Evolutionary conservation across 2,329 filamentous ascomycete species (phyloP).

Genomic region (Hymenotorrendiella dingleyae): DNA sequence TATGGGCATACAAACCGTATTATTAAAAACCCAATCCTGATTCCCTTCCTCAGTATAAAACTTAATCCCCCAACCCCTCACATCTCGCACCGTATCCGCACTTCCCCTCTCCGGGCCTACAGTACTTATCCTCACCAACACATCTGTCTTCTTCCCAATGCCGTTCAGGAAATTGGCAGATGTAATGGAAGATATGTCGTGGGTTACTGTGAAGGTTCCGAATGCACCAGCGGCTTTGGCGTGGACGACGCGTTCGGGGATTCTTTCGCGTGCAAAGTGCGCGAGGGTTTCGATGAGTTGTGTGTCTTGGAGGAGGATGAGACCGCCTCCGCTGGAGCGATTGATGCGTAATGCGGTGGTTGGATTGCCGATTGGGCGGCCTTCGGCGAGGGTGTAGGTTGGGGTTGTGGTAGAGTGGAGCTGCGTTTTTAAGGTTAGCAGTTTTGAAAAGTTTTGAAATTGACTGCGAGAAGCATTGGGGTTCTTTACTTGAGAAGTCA

Average conservation of each 20-base stretch:
- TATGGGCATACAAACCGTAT: slow-evolving; percentile 25
- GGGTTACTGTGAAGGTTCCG: slow-evolving; percentile 50
- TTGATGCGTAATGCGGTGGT: slow-evolving; percentile 12
- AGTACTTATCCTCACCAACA: slow-evolving; percentile 42
- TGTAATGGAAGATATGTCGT: slow-evolving; percentile 51
- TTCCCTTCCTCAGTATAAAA: slow-evolving; percentile 48
- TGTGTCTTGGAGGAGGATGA: slow-evolving; percentile 57
- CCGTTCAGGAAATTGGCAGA: slow-evolving; percentile 46
- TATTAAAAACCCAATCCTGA: slow-evolving; percentile 42
- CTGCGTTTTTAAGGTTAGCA: background rate
- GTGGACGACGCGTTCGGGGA: slow-evolving; percentile 54
- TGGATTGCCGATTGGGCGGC: slow-evolving; percentile 13
- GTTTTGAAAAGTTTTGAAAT: background rate
- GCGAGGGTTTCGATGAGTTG: slow-evolving; percentile 57
- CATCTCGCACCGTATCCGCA: slow-evolving; percentile 42
- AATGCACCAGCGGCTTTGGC: slow-evolving; percentile 46
- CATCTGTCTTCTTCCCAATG: slow-evolving; percentile 47
- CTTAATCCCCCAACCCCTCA: slow-evolving; percentile 45
- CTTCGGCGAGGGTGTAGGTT: slow-evolving; percentile 28
- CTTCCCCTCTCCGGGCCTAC: slow-evolving; percentile 40
- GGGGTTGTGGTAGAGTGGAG: slow-evolving; percentile 9
- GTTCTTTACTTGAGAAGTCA: slow-evolving; percentile 12
- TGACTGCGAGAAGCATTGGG: background rate
- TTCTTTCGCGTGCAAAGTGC: slow-evolving; percentile 45
- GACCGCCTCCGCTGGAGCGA: slow-evolving; percentile 33